phyloP scores from a whole-genome alignment of 257 asterid species.

The Linaria vulgaris region DNA sequence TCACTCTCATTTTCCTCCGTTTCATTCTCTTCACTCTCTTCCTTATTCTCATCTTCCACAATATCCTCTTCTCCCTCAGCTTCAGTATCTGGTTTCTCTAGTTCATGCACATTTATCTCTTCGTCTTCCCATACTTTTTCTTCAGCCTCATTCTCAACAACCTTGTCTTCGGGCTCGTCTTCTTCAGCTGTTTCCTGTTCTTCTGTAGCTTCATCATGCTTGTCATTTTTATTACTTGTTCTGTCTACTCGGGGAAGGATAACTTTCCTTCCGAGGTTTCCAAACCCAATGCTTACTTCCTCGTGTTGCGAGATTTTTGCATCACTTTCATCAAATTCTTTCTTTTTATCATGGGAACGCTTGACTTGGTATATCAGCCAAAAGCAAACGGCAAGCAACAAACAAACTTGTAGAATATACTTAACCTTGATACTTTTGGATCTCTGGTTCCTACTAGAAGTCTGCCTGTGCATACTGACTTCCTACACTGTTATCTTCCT shows the following conservation, averaged over 20 bases:
- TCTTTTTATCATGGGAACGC: slow-evolving; percentile 76
- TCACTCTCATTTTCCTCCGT: slow-evolving; percentile 50
- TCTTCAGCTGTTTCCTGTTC: slow-evolving; percentile 56
- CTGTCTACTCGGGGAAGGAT: slow-evolving; percentile 42
- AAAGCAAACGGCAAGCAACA: slow-evolving; percentile 80
- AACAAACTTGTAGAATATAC: slow-evolving; percentile 65
- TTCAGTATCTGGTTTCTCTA: slow-evolving; percentile 62
- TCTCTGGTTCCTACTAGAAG: slow-evolving; percentile 71
- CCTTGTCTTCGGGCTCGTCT: slow-evolving; percentile 45
- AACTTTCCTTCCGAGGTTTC: slow-evolving; percentile 77
- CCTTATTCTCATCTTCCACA: slow-evolving; percentile 45
- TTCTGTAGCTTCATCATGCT: slow-evolving; percentile 40
- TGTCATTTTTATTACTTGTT: slow-evolving; percentile 26
- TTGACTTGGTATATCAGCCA: slow-evolving; percentile 95
- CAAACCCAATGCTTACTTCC: slow-evolving; percentile 27
- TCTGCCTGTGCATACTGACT: slow-evolving; percentile 69
- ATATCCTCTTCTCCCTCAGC: slow-evolving; percentile 47
- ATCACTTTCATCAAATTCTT: slow-evolving; percentile 65
- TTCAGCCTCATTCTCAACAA: slow-evolving; percentile 53
- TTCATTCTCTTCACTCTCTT: slow-evolving; percentile 48
- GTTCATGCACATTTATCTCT: slow-evolving; percentile 52
- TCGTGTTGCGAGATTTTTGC: slow-evolving; percentile 30
- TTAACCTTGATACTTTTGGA: slow-evolving; percentile 65
- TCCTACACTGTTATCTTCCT: slow-evolving; percentile 14
- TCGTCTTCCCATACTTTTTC: slow-evolving; percentile 42